Percentiles rank a stretch among this genome's conserved stretches.
Conservation (phyloP, 1,284 basidiomycete species). For the Neotropicomus parvogracilis region DNA sequence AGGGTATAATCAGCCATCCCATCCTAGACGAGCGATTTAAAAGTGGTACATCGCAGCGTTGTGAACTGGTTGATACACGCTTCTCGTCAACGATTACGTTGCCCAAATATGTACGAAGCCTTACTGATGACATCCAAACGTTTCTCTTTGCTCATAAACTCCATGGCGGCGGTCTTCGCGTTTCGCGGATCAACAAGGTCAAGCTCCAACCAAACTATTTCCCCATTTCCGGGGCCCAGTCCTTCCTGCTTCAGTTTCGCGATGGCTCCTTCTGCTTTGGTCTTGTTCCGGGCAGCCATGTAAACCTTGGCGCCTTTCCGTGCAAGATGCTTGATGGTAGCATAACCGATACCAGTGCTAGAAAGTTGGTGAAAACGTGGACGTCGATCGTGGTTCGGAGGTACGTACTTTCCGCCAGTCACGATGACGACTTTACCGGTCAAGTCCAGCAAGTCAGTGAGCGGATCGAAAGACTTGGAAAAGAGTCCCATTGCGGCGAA, state of each 20-base stretch:
- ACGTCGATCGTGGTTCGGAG: background rate
- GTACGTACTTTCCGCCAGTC: constrained; percentile 41
- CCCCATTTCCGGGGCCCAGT: constrained; percentile 35
- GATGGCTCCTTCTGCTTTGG: constrained; percentile 39
- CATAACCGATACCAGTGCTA: constrained; percentile 44
- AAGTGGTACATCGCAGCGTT: constrained; percentile 47
- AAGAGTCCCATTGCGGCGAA: constrained; percentile 12
- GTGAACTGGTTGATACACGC: constrained; percentile 38
- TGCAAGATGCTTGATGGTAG: constrained; percentile 44
- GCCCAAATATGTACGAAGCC: background rate
- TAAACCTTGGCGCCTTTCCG: constrained; percentile 45
- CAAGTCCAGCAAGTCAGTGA: constrained; percentile 23
- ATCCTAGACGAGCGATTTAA: background rate
- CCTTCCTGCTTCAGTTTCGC: constrained; percentile 37
- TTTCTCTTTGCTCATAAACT: constrained; percentile 44
- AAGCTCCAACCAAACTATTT: constrained; percentile 43
- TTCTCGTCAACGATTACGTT: background rate
- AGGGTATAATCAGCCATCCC: constrained; percentile 3
- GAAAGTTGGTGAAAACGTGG: background rate
- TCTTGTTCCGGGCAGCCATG: constrained; percentile 40
- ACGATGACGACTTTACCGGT: constrained; percentile 40
- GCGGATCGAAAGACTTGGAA: constrained; percentile 23
- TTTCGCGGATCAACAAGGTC: constrained; percentile 44
- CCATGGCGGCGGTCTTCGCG: constrained; percentile 44
- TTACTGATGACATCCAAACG: constrained; percentile 53